A percentile compares a stretch with the other conserved stretches of the same genome.
These are phyloP conservation scores for Camellia lanceoleosa DNA, from an alignment of 148 eudicot genomes.

Conservation along the genomic window DNA sequence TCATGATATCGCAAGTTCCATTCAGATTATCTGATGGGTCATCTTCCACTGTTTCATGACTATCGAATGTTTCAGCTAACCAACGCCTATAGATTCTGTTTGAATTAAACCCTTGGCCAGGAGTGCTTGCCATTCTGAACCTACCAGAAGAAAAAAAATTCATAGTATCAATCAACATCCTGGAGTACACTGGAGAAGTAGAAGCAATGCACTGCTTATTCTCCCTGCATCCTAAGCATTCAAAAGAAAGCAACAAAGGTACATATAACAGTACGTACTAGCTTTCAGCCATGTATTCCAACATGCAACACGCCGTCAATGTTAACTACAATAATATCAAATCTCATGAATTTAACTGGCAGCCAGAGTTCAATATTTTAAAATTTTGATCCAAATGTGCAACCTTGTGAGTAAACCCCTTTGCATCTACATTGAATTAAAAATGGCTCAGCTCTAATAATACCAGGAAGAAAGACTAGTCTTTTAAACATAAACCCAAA, in stretches of 20 bases:
- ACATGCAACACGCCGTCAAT: neutral
- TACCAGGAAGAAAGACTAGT: neutral
- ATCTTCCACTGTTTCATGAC: constrained; percentile 20
- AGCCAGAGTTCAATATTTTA: neutral
- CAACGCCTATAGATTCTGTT: constrained; percentile 15
- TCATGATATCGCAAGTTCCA: neutral
- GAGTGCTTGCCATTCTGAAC: constrained; percentile 13
- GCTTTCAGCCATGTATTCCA: neutral
- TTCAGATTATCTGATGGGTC: constrained; percentile 11
- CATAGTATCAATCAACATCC: neutral
- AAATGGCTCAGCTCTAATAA: neutral
- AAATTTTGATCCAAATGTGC: neutral
- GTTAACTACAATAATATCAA: neutral
- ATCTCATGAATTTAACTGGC: neutral
- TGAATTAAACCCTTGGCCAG: constrained; percentile 11
- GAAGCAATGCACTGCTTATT: neutral
- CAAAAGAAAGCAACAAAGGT: neutral
- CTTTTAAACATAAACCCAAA: neutral
- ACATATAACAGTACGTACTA: neutral
- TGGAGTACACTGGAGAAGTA: neutral
- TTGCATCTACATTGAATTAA: neutral
- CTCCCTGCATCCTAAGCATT: neutral
- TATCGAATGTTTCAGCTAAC: constrained; percentile 20
- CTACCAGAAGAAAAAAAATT: neutral
- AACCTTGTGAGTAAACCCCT: neutral